phyloP scores from a whole-genome alignment of 2,329 filamentous ascomycete genomes.

The Sclerotinia glacialis region DNA sequence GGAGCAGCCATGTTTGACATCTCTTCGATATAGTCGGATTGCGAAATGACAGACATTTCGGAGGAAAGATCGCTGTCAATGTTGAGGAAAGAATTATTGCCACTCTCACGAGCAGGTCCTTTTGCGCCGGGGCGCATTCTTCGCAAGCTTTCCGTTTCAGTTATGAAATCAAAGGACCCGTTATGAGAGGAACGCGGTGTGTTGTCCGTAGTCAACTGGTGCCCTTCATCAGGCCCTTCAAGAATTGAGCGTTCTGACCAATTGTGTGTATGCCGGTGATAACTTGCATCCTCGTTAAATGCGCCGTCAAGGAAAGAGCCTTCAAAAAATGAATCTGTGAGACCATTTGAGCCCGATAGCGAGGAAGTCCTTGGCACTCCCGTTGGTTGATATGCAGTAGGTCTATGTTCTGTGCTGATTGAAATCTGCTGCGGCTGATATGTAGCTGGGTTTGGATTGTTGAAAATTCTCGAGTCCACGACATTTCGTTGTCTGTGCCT shows the following conservation, averaged over 20 bases:
- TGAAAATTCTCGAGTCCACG: conserved; percentile 43
- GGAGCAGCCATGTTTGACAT: conserved; percentile 36
- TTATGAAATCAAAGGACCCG: conserved; percentile 53
- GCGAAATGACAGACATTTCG: conserved; percentile 52
- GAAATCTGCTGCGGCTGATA: conserved; percentile 29
- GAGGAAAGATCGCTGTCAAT: conserved; percentile 55
- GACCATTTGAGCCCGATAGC: conserved; percentile 55
- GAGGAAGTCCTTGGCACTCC: conserved; percentile 34
- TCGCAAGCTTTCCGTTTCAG: conserved; percentile 51
- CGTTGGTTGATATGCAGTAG: conserved; percentile 35
- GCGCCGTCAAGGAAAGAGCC: conserved; percentile 73
- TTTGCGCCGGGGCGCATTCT: conserved; percentile 29
- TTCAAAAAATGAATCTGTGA: conserved; percentile 72
- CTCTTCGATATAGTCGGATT: conserved; percentile 37
- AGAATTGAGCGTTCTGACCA: conserved; percentile 58
- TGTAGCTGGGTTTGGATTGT: conserved; percentile 33
- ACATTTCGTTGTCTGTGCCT: conserved; percentile 49
- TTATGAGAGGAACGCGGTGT: conserved; percentile 40
- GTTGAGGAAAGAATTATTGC: conserved; percentile 41
- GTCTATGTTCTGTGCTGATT: conserved; percentile 32
- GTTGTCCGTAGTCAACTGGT: conserved; percentile 28
- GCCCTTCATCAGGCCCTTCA: conserved; percentile 47
- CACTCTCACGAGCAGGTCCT: conserved; percentile 28
- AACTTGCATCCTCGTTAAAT: conserved; percentile 49
- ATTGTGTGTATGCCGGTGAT: conserved; percentile 43